Evolutionary conservation across 2,329 filamentous ascomycete genomes (phyloP).

Genomic region (Lithohypha guttulata): DNA sequence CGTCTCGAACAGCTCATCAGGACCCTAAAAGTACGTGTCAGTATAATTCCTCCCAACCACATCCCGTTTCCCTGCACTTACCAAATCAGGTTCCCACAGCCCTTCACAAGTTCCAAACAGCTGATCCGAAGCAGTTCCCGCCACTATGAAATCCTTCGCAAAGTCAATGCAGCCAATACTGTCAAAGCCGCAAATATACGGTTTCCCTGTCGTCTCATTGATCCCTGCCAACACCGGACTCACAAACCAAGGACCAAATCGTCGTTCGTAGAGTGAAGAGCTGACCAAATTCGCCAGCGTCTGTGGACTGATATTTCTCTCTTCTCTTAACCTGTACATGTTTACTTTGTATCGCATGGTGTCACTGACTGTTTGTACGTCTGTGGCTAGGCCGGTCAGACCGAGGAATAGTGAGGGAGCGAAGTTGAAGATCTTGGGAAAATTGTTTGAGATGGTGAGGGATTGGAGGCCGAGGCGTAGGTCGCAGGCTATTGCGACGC

Average conservation of each 20-base stretch:
- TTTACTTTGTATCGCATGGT: slow-evolving; percentile 99
- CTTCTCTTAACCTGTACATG: slow-evolving; percentile 98
- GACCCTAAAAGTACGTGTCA: slow-evolving; percentile 52
- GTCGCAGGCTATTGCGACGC: slow-evolving; percentile 97
- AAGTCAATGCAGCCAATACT: slow-evolving; percentile 99
- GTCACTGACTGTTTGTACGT: slow-evolving; percentile 87
- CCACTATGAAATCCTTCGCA: slow-evolving; percentile 98
- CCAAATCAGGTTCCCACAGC: slow-evolving; percentile 94
- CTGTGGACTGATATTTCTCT: slow-evolving; percentile 86
- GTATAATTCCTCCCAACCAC: slow-evolving; percentile 2
- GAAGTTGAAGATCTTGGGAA: slow-evolving; percentile 99
- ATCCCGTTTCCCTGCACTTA: slow-evolving; percentile 38
- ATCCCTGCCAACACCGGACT: slow-evolving; percentile 89
- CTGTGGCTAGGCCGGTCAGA: slow-evolving; percentile 89
- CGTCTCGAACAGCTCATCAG: slow-evolving; percentile 95
- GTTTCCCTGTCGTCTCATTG: slow-evolving; percentile 84
- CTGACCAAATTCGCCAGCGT: slow-evolving; percentile 96
- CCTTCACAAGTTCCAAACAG: slow-evolving; percentile 98
- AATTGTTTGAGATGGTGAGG: slow-evolving; percentile 98
- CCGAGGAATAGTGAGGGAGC: slow-evolving; percentile 83
- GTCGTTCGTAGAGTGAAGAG: slow-evolving; percentile 80
- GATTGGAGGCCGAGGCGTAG: slow-evolving; percentile 93
- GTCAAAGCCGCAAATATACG: slow-evolving; percentile 98
- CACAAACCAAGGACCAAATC: slow-evolving; percentile 95
- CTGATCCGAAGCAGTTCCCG: slow-evolving; percentile 91